Evolutionary conservation across 2,329 filamentous ascomycete species (phyloP).

Genomic region (Colletotrichum karsti): DNA sequence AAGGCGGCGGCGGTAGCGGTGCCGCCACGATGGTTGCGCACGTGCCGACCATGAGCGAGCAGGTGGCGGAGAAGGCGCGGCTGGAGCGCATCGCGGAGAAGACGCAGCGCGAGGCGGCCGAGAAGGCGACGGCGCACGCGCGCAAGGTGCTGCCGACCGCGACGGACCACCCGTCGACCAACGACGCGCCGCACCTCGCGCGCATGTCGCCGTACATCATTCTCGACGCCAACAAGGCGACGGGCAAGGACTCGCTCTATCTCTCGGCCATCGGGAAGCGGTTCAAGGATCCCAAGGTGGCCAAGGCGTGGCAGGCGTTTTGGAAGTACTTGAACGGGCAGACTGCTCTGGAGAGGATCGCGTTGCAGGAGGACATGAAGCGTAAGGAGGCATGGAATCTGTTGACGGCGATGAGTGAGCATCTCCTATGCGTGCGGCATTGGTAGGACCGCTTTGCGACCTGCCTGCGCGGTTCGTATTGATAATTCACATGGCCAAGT

Average conservation of each 20-base stretch:
- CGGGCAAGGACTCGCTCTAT: constrained; percentile 79
- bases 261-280: constrained; percentile 66
- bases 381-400: constrained; percentile 80
- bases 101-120: constrained; percentile 59
- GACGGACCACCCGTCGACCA: constrained; percentile 65
- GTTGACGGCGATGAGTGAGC: constrained; percentile 71
- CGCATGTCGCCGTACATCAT: constrained; percentile 73
- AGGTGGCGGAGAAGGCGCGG: constrained; percentile 68
- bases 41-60: constrained; percentile 57
- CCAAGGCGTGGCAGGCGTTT: constrained; percentile 76
- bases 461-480: no score
- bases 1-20: constrained; percentile 19
- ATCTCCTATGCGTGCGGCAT: constrained; percentile 73
- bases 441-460: constrained; percentile 62
- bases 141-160: constrained; percentile 56
- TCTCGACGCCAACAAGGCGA: constrained; percentile 80
- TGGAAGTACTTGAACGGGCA: constrained; percentile 89
- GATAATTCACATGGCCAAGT: no score
- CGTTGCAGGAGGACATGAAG: constrained; percentile 86
- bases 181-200: constrained; percentile 65
- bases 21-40: constrained; percentile 27
- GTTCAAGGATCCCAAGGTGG: constrained; percentile 64
- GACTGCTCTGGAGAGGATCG: constrained; percentile 85
- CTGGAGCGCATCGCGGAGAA: constrained; percentile 66
- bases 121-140: constrained; percentile 64